Evolutionary conservation across 2,329 filamentous ascomycete species (phyloP).

Genomic region (Paraphoma chrysanthemicola): DNA sequence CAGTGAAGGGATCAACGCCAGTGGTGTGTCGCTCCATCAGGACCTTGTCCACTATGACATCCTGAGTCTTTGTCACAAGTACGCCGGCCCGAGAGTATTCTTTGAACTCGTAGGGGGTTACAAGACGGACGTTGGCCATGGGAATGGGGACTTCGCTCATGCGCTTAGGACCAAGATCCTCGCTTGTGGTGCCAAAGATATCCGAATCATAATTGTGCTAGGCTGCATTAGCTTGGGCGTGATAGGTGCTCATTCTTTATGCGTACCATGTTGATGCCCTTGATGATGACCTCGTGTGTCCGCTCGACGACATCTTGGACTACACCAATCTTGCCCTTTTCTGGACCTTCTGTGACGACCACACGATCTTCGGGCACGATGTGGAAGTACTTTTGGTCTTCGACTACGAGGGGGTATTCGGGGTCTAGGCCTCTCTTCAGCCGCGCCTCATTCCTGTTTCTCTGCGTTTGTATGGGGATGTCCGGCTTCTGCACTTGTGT

Average conservation of each 20-base stretch:
- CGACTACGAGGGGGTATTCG: slow-evolving; percentile 37
- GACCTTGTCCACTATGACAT: slow-evolving; percentile 55
- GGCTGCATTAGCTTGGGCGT: slow-evolving; percentile 2
- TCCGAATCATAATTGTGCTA: slow-evolving; percentile 53
- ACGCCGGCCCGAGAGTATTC: slow-evolving; percentile 15
- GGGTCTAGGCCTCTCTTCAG: slow-evolving; percentile 27
- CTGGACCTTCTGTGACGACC: slow-evolving; percentile 76
- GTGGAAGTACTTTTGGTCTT: slow-evolving; percentile 38
- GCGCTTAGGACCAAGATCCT: slow-evolving; percentile 52
- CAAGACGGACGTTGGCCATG: slow-evolving; percentile 78
- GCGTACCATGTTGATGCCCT: slow-evolving; percentile 50
- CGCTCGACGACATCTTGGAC: slow-evolving; percentile 62
- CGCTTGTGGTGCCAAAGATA: slow-evolving; percentile 34
- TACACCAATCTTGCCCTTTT: slow-evolving; percentile 84
- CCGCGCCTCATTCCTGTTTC: slow-evolving; percentile 23
- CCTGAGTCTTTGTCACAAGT: slow-evolving; percentile 57
- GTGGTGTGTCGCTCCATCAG: slow-evolving; percentile 40
- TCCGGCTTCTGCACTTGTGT: slow-evolving; percentile 39
- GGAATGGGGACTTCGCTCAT: slow-evolving; percentile 65
- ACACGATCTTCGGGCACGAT: slow-evolving; percentile 74
- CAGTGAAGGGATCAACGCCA: slow-evolving; percentile 40
- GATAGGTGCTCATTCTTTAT: background rate
- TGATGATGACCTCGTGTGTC: slow-evolving; percentile 43
- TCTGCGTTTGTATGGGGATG: slow-evolving; percentile 46
- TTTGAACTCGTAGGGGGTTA: slow-evolving; percentile 69